phyloP scores from a whole-genome alignment of 2,329 filamentous ascomycete genomes.

The Dactylellina sp. region DNA sequence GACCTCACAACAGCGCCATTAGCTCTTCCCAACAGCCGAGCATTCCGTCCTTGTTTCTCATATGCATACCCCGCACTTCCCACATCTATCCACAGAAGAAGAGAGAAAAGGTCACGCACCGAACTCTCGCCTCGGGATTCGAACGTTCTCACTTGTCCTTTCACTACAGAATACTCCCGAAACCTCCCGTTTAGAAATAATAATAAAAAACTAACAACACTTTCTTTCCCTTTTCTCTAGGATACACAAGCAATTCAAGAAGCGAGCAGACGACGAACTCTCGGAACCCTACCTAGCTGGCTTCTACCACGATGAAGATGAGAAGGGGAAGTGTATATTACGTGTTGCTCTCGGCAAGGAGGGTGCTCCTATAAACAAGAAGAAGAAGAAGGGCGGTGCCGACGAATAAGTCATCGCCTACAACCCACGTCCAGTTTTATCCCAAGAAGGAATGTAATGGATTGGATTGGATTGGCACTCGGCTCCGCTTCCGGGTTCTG shows the following conservation, averaged over 20 bases:
- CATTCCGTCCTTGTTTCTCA: too few species aligned
- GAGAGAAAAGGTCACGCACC: too few species aligned
- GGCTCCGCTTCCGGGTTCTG: too few species aligned
- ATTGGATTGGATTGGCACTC: neutral
- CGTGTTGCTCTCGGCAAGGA: conserved; percentile 86
- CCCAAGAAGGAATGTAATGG: too few species aligned
- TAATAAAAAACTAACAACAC: too few species aligned
- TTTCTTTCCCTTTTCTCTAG: conserved; percentile 1
- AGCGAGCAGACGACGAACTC: conserved; percentile 88
- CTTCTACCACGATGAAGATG: conserved; percentile 96
- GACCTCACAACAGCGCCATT: conserved; percentile 12
- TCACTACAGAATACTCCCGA: too few species aligned
- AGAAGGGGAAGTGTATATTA: conserved; percentile 84
- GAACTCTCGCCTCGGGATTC: too few species aligned
- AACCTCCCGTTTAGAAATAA: too few species aligned
- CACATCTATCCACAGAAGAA: too few species aligned
- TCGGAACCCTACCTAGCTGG: conserved; percentile 87
- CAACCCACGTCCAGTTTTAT: too few species aligned
- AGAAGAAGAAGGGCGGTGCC: conserved; percentile 71
- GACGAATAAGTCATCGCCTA: conserved; percentile 63
- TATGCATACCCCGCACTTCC: too few species aligned
- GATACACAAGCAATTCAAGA: conserved; percentile 57
- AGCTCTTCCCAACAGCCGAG: conserved; percentile 15
- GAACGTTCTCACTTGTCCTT: too few species aligned
- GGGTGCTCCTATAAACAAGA: conserved; percentile 70